A percentile compares a stretch with the other conserved stretches of the same genome.
phyloP scores from a whole-genome alignment of 129 eudicot genomes.

The Arctium lappa region DNA sequence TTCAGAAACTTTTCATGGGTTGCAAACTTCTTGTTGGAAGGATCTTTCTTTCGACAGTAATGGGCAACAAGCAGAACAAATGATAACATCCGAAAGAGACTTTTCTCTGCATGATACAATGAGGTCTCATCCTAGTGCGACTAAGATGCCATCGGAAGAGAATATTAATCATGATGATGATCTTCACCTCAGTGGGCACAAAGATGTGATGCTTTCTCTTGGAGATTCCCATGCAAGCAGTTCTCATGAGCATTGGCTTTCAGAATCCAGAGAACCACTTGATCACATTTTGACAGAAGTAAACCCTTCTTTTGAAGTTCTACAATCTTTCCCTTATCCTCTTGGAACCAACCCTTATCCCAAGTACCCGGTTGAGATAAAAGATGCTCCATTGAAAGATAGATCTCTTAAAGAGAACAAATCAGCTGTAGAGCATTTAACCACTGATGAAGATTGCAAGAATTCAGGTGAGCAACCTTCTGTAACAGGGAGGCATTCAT shows the following conservation, averaged over 20 bases:
- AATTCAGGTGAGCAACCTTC: constrained; percentile 13
- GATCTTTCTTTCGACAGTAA: neutral
- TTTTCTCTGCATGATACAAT: constrained; percentile 3
- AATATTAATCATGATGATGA: neutral
- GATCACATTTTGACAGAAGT: constrained; percentile 27
- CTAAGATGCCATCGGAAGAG: neutral
- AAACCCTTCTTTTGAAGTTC: constrained; percentile 31
- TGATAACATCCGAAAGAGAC: neutral
- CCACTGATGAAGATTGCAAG: constrained; percentile 18
- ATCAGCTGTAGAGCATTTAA: constrained; percentile 15
- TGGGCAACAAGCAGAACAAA: neutral
- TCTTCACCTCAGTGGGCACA: constrained; percentile 9
- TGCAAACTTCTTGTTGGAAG: constrained; percentile 7
- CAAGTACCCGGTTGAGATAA: neutral
- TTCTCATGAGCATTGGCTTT: constrained; percentile 3
- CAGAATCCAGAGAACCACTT: constrained; percentile 35
- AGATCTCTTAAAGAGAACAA: neutral
- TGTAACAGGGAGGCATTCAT: constrained; percentile 36
- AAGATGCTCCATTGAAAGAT: neutral
- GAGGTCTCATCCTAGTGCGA: neutral
- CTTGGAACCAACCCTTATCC: neutral
- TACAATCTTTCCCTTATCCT: constrained; percentile 53
- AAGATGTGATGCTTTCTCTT: constrained; percentile 36
- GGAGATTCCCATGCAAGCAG: constrained; percentile 14
- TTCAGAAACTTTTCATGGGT: neutral